A percentile compares a stretch with the other conserved stretches of the same genome.
phyloP scores from a whole-genome alignment of 78 protist species.

The Planoprotostelium fungivorum region DNA sequence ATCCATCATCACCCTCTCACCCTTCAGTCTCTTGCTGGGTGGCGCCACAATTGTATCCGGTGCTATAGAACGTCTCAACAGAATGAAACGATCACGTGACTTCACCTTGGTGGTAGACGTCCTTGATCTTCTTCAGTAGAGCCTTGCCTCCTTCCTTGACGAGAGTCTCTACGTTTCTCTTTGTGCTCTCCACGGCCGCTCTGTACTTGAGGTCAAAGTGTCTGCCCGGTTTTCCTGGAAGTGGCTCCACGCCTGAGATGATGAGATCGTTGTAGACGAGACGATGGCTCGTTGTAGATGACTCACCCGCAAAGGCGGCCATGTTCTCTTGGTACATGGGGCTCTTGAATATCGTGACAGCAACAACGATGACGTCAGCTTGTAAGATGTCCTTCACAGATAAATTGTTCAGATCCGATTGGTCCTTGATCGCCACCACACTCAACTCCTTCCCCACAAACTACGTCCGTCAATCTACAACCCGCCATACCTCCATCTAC shows the following conservation, averaged over 20 bases:
- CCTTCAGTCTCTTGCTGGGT: not conserved
- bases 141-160: not conserved
- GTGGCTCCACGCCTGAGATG: not conserved
- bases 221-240: not conserved
- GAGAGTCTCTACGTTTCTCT: not conserved
- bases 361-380: not conserved
- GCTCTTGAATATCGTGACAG: not conserved
- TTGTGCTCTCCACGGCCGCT: not conserved
- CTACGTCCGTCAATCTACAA: too few relatives aligned
- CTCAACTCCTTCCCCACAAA: not conserved
- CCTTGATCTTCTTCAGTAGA: not conserved
- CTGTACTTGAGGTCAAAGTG: not conserved
- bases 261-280: too few relatives aligned
- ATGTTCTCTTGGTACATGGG: not conserved
- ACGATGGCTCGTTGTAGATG: too few relatives aligned
- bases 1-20: not conserved
- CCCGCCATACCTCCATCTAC: too few relatives aligned
- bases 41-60: too few relatives aligned
- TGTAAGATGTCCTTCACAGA: not conserved
- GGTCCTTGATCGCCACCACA: not conserved
- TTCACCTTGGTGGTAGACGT: not conserved
- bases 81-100: too few relatives aligned
- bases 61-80: too few relatives aligned
- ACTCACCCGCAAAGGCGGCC: not conserved
- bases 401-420: not conserved